A percentile compares a stretch with the other conserved stretches of the same genome.
Evolutionary conservation across 257 asterid species (phyloP).

Genomic region (Euphrasia confusa): DNA sequence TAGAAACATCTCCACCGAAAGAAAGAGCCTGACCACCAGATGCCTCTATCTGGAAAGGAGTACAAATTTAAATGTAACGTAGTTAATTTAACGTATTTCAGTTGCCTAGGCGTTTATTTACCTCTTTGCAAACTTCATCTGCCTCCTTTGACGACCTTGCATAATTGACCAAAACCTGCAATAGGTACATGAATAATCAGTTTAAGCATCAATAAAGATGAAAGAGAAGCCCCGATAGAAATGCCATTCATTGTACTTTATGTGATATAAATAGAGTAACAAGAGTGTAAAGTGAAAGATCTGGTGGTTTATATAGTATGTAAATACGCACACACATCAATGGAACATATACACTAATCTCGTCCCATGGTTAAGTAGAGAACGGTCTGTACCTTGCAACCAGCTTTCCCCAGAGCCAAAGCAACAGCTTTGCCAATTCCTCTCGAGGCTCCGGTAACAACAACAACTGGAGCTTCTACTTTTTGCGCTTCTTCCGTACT

Average conservation of each 20-base stretch:
- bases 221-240: no score
- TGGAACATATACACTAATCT: slow-evolving; percentile 10
- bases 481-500: slow-evolving; percentile 40
- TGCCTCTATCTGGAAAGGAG: slow-evolving; percentile 34
- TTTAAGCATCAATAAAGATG: no score
- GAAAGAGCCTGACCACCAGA: slow-evolving; percentile 83
- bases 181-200: slow-evolving; percentile 21
- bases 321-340: not conserved
- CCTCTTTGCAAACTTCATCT: slow-evolving; percentile 80
- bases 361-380: not conserved
- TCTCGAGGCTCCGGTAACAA: slow-evolving; percentile 93
- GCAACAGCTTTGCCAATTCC: slow-evolving; percentile 96
- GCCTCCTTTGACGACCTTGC: slow-evolving; percentile 97
- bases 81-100: no score
- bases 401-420: slow-evolving; percentile 84
- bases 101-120: not conserved
- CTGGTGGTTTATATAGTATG: no score
- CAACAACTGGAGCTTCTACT: slow-evolving; percentile 75
- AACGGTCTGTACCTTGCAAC: slow-evolving; percentile 63
- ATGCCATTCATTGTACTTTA: no score
- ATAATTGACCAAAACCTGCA: slow-evolving; percentile 88
- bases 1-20: slow-evolving; percentile 94
- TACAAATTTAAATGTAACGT: no score
- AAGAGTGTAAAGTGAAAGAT: no score
- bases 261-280: no score